Evolutionary conservation across 1,284 basidiomycete genomes (phyloP), one percentile per base, ranked within the genome.

Genomic region (Boletus sp.): DNA sequence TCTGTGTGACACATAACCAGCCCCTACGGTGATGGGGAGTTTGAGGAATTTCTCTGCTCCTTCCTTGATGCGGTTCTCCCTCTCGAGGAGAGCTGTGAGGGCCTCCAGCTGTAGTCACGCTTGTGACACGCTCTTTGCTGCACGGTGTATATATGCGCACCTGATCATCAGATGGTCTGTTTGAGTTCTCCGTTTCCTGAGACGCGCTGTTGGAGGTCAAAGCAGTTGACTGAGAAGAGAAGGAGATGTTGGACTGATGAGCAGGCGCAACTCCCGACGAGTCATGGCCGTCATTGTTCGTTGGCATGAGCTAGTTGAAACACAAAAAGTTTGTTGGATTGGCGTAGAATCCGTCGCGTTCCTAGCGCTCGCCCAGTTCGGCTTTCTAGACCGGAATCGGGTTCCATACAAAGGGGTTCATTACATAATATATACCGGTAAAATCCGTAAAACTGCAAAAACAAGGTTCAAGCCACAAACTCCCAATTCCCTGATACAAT

Each of bases 1-100:
- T 37, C 20, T n/a, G n/a, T 39, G 35, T 1, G 22, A 45, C 29
- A 51, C 49, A 61, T 39, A 55, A 56, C 43, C 31, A 48, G 43
- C 22, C 71, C 80, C 63, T 67, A 90, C 88, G 53, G 78, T 79
- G 42, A 90, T 74, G 31, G 81, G 77, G 74, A 89, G 84, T 60
- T 84, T 84, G 48, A 95, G 76, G 54, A 95, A 78, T 61, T 89
- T 91, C 74, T 92, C 91, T 1, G 92, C 92, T 18, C 93, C 92
- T 72, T 93, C 91, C 69, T 85, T 90, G 66, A 94, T 92, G 58
- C 88, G 83, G 60, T 83, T 84, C 73, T 92, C 87, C 59, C 87
- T 78, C 61, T 84, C 82, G 42, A 93, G 80, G 70, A 85, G 83
- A 59, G 79, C 80, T 48, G 82, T 82, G 37, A 94, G 78, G n/a